phyloP scores from a whole-genome alignment of 164 flowering plant genomes.

The Buxus sempervirens region DNA sequence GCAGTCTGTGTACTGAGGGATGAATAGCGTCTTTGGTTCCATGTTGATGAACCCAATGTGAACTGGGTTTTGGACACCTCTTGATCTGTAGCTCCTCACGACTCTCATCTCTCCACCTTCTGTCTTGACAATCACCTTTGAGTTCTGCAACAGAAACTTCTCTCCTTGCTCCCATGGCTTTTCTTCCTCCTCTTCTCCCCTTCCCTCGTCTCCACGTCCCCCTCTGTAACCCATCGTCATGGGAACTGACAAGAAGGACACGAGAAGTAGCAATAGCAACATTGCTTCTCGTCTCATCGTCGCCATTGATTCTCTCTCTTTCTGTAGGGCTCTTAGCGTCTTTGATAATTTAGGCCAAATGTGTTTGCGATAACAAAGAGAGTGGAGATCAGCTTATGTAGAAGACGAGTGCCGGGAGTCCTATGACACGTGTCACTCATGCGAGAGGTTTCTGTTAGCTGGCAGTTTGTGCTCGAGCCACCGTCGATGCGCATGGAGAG shows the following conservation, averaged over 20 bases:
- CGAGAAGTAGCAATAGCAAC: conserved; percentile 14
- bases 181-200: conserved; percentile 9
- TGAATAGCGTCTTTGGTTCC: conserved; percentile 72
- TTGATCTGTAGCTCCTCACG: conserved; percentile 34
- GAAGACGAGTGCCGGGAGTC: conserved; percentile 10
- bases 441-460: conserved; percentile 30
- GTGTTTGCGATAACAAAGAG: background rate
- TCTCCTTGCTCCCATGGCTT: conserved; percentile 12
- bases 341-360: too few species aligned
- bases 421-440: conserved; percentile 33
- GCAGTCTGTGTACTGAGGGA: conserved; percentile 90
- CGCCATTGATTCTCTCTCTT: background rate
- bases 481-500: background rate
- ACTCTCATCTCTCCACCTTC: conserved; percentile 79
- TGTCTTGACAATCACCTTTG: conserved; percentile 48
- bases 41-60: conserved; percentile 83
- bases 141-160: conserved; percentile 50
- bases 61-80: conserved; percentile 33
- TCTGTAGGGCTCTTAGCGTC: background rate
- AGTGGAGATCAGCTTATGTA: conserved; percentile 9
- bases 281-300: conserved; percentile 1
- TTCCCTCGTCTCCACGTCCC: conserved; percentile 17
- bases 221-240: conserved; percentile 12
- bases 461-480: conserved; percentile 33
- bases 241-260: conserved; percentile 10